These are phyloP conservation scores for Sporothrix phasma DNA, from an alignment of 2,329 filamentous ascomycete genomes.

Conservation along the genomic window DNA sequence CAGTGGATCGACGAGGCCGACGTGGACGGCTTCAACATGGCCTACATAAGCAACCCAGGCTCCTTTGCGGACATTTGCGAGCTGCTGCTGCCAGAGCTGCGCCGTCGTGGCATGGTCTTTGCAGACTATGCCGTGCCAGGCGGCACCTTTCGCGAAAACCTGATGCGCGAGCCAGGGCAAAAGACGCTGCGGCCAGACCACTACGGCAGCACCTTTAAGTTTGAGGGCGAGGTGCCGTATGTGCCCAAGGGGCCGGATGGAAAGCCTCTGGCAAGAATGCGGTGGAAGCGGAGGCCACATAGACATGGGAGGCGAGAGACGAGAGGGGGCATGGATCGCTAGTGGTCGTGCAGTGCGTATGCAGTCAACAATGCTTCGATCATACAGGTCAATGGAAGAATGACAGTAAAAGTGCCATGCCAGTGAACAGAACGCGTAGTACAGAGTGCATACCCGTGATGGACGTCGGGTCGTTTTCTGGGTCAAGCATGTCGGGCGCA, in stretches of 20 bases:
- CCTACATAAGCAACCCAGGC: constrained; percentile 37
- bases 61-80: constrained; percentile 56
- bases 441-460: constrained; percentile 15
- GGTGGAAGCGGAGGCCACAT: neutral
- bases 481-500: constrained; percentile 20
- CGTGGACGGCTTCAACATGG: constrained; percentile 67
- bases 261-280: neutral
- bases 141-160: constrained; percentile 2
- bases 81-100: constrained; percentile 52
- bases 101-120: constrained; percentile 37
- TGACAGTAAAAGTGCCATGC: too few species aligned
- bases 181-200: constrained; percentile 6
- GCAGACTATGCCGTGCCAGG: neutral
- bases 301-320: neutral
- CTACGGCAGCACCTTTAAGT: constrained; percentile 1
- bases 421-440: constrained; percentile 4
- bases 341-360: too few species aligned
- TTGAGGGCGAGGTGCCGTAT: constrained; percentile 3
- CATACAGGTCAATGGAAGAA: too few species aligned
- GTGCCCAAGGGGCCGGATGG: neutral
- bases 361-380: too few species aligned
- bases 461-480: constrained; percentile 12
- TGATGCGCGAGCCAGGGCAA: neutral
- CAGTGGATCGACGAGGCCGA: constrained; percentile 58
- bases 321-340: too few species aligned